These are phyloP conservation scores for Scedosporium aurantiacum DNA, from an alignment of 2,329 filamentous ascomycete genomes.

Conservation along the genomic window DNA sequence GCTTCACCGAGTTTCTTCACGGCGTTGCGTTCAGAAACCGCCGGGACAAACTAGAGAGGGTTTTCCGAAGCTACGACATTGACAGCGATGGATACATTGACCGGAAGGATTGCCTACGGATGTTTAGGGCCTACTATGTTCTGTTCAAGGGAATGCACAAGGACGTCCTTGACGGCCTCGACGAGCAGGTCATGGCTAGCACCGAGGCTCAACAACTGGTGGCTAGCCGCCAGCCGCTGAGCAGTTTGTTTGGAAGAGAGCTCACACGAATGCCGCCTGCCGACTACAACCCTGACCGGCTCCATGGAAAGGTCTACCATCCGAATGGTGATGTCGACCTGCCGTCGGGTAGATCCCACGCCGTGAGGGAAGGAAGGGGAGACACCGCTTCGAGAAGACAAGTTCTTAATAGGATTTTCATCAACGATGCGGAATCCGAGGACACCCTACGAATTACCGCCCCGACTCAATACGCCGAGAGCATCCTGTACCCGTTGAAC, in stretches of 20 bases:
- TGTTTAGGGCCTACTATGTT: constrained; percentile 87
- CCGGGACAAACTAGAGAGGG: constrained; percentile 58
- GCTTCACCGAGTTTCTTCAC: constrained; percentile 82
- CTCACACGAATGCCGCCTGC: constrained; percentile 50
- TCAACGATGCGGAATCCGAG: constrained; percentile 5
- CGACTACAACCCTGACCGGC: constrained; percentile 43
- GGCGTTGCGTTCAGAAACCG: constrained; percentile 62
- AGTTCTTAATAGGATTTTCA: constrained; percentile 45
- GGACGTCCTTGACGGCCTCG: constrained; percentile 68
- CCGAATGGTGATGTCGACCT: constrained; percentile 55
- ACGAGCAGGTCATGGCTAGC: constrained; percentile 67
- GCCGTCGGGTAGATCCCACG: constrained; percentile 42
- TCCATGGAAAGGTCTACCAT: constrained; percentile 56
- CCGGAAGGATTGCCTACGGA: constrained; percentile 75
- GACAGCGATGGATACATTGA: constrained; percentile 79
- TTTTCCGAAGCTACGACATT: constrained; percentile 85
- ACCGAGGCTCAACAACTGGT: constrained; percentile 68
- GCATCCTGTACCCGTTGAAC: constrained; percentile 15
- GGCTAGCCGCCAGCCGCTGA: constrained; percentile 63
- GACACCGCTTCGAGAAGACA: constrained; percentile 51
- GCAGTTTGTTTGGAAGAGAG: constrained; percentile 62
- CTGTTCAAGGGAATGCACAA: constrained; percentile 82
- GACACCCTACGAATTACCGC: constrained; percentile 3
- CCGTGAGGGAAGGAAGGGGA: constrained; percentile 47
- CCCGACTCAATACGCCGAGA: constrained; percentile 11